These are phyloP conservation scores for Penicillium sp. DNA, from an alignment of 2,329 filamentous ascomycete species.

Conservation along the genomic window DNA sequence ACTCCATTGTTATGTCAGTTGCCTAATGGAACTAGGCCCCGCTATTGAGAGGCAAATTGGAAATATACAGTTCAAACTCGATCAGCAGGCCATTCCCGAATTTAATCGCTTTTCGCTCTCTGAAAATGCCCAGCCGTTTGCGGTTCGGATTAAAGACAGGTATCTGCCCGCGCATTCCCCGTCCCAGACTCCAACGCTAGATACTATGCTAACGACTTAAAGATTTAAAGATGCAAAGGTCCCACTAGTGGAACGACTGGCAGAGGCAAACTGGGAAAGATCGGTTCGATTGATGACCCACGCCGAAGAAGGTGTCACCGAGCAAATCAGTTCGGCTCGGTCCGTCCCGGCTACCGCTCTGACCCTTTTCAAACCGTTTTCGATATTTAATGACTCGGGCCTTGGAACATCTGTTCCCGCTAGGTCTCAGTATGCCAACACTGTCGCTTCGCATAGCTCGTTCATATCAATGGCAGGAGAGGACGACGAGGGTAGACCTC, in stretches of 20 bases:
- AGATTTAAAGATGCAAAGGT: conserved; percentile 1
- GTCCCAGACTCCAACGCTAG: no score
- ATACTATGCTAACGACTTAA: not conserved
- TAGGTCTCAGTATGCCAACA: no score
- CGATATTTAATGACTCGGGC: not conserved
- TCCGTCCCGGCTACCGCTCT: not conserved
- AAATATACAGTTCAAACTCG: not conserved
- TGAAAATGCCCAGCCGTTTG: not conserved
- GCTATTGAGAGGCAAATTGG: not conserved
- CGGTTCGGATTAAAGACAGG: not conserved
- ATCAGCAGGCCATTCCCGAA: not conserved
- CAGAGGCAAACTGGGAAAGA: not conserved
- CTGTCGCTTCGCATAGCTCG: not conserved
- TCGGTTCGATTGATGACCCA: not conserved
- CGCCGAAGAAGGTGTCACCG: not conserved
- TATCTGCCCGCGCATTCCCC: no score
- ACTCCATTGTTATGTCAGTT: not conserved
- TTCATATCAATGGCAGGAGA: not conserved
- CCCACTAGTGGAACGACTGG: not conserved
- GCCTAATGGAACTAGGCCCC: not conserved
- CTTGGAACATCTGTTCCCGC: not conserved
- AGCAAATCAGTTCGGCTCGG: not conserved
- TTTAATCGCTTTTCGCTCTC: not conserved
- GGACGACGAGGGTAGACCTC: not conserved
- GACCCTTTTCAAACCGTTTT: not conserved